phyloP scores from a whole-genome alignment of 306 rosid genomes.

The Vigna mungo region DNA sequence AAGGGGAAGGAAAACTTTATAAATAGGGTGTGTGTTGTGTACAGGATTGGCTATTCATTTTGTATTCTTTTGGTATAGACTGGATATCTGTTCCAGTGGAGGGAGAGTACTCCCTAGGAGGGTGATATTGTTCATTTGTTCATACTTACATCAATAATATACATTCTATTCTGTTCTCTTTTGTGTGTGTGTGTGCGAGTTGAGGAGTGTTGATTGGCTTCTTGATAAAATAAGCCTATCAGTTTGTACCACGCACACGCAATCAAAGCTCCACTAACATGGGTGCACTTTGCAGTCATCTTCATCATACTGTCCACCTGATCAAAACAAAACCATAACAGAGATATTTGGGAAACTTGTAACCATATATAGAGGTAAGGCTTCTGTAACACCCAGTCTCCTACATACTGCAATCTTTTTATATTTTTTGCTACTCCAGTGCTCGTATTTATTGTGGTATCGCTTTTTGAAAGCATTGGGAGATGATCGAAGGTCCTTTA shows the following conservation, averaged over 20 bases:
- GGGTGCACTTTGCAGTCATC: constrained; percentile 53
- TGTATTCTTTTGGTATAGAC: too few relatives aligned
- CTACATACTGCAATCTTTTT: neutral
- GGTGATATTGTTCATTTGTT: too few relatives aligned
- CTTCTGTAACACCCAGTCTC: constrained; percentile 19
- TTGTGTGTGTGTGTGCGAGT: too few relatives aligned
- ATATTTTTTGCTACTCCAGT: constrained; percentile 22
- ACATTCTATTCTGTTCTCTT: too few relatives aligned
- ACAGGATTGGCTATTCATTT: too few relatives aligned
- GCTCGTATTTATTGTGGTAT: constrained; percentile 45
- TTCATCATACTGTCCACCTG: constrained; percentile 78
- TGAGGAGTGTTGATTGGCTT: too few relatives aligned
- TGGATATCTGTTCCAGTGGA: too few relatives aligned
- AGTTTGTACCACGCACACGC: neutral
- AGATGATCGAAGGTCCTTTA: constrained; percentile 89
- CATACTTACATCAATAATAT: too few relatives aligned
- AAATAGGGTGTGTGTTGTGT: too few relatives aligned
- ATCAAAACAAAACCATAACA: constrained; percentile 76
- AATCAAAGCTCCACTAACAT: constrained; percentile 35
- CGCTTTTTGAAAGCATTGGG: constrained; percentile 76
- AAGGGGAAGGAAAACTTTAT: too few relatives aligned
- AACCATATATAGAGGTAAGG: constrained; percentile 85
- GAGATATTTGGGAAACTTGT: constrained; percentile 87
- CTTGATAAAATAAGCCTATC: too few relatives aligned
- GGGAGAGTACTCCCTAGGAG: too few relatives aligned